These are phyloP conservation scores for Yamadazyma scolyti DNA, from an alignment of 805 yeast species.

Conservation along the genomic window DNA sequence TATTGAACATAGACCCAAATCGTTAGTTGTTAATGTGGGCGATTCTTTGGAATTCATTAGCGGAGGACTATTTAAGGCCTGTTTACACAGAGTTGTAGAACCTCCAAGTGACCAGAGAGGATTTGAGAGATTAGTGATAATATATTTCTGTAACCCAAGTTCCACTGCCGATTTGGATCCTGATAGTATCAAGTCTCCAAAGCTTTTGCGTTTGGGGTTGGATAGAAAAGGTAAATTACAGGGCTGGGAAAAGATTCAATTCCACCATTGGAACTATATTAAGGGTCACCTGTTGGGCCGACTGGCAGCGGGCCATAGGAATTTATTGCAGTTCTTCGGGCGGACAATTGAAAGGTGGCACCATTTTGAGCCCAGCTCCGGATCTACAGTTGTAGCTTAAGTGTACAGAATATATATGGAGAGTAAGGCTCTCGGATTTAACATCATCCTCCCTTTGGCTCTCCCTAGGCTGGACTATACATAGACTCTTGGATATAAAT, in stretches of 20 bases:
- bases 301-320: slow-evolving; percentile 16
- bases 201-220: slow-evolving; percentile 29
- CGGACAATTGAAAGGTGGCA: slow-evolving; percentile 22
- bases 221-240: slow-evolving; percentile 20
- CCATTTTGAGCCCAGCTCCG: too few relatives aligned
- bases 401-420: too few relatives aligned
- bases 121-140: slow-evolving; percentile 34
- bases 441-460: too few relatives aligned
- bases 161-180: slow-evolving; percentile 37
- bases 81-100: slow-evolving; percentile 45
- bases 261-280: slow-evolving; percentile 34
- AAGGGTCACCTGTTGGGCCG: slow-evolving; percentile 19
- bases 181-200: slow-evolving; percentile 34
- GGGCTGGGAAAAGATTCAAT: slow-evolving; percentile 35
- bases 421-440: too few relatives aligned
- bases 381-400: too few relatives aligned
- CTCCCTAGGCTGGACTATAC: too few relatives aligned
- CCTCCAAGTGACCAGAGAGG: slow-evolving; percentile 41
- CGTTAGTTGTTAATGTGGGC: slow-evolving; percentile 39
- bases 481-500: too few relatives aligned
- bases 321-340: slow-evolving; percentile 14
- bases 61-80: slow-evolving; percentile 45
- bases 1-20: slow-evolving; percentile 35
- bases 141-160: slow-evolving; percentile 42
- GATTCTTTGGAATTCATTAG: slow-evolving; percentile 39